These are phyloP conservation scores for Hymenoscyphus albidus DNA, from an alignment of 2,329 filamentous ascomycete genomes.

Conservation along the genomic window DNA sequence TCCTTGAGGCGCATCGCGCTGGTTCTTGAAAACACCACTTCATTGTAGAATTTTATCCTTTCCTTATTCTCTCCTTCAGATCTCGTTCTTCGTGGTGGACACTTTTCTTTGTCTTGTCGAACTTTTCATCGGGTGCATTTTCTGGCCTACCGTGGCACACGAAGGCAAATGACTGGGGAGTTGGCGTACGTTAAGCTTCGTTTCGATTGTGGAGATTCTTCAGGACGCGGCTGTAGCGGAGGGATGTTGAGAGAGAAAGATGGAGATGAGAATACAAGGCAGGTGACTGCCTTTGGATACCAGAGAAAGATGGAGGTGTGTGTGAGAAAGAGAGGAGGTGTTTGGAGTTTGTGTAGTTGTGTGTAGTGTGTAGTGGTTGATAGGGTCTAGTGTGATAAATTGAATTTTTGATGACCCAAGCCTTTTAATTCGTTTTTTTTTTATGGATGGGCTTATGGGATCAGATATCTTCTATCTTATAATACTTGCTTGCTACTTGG, in stretches of 20 bases:
- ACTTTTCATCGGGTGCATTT: not conserved
- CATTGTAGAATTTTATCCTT: not conserved
- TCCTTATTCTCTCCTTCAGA: not conserved
- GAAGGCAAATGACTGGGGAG: not conserved
- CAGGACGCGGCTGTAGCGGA: not conserved
- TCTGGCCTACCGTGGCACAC: not conserved
- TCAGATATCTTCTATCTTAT: too few species aligned
- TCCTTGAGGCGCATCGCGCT: not conserved
- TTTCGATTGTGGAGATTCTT: not conserved
- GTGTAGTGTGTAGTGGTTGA: not conserved
- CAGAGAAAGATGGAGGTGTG: too few species aligned
- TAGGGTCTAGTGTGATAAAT: not conserved
- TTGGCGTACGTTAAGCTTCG: not conserved
- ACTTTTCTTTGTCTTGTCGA: not conserved
- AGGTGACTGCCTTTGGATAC: not conserved
- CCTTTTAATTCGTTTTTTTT: too few species aligned
- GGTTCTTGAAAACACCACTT: not conserved
- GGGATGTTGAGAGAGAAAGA: not conserved
- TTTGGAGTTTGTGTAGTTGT: not conserved
- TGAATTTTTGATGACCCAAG: too few species aligned
- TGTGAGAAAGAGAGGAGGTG: not conserved
- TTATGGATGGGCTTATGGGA: too few species aligned
- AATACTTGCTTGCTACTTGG: too few species aligned
- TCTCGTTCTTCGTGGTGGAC: not conserved
- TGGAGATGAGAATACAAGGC: not conserved